Conservation (phyloP, 2,329 filamentous ascomycete genomes). For the Trichoderma pleuroti region DNA sequence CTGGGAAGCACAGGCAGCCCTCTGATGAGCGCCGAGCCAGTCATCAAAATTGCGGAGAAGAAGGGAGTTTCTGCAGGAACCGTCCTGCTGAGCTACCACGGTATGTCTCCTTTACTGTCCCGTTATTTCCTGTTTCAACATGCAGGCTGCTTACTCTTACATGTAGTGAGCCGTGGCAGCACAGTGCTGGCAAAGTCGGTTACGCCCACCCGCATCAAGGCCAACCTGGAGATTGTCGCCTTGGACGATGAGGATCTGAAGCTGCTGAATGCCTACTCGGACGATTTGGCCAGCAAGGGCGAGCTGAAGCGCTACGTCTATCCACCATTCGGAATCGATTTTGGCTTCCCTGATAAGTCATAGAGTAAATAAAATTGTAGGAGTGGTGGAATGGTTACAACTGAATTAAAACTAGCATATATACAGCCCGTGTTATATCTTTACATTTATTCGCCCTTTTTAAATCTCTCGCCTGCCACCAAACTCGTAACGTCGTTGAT, state of each 20-base stretch:
- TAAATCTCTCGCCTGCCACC: background rate
- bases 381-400: background rate
- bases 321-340: constrained; percentile 64
- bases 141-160: background rate
- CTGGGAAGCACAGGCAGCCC: constrained; percentile 62
- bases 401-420: background rate
- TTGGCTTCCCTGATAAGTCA: constrained; percentile 69
- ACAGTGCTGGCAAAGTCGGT: constrained; percentile 74
- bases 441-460: background rate
- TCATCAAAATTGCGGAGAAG: constrained; percentile 62
- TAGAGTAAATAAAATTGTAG: constrained; percentile 13
- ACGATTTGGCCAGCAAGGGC: constrained; percentile 45
- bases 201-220: constrained; percentile 63
- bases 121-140: background rate
- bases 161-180: constrained; percentile 60
- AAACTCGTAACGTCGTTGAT: constrained; percentile 16
- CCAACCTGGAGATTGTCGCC: constrained; percentile 64
- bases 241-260: constrained; percentile 61
- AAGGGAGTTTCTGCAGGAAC: constrained; percentile 58
- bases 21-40: constrained; percentile 59
- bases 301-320: constrained; percentile 62
- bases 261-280: constrained; percentile 56
- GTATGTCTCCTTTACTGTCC: constrained; percentile 42
- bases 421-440: background rate
- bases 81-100: constrained; percentile 68